Percentiles rank a stretch among this genome's conserved stretches.
Conservation (phyloP, 2,329 filamentous ascomycete species). For the Sarocladium strictum region DNA sequence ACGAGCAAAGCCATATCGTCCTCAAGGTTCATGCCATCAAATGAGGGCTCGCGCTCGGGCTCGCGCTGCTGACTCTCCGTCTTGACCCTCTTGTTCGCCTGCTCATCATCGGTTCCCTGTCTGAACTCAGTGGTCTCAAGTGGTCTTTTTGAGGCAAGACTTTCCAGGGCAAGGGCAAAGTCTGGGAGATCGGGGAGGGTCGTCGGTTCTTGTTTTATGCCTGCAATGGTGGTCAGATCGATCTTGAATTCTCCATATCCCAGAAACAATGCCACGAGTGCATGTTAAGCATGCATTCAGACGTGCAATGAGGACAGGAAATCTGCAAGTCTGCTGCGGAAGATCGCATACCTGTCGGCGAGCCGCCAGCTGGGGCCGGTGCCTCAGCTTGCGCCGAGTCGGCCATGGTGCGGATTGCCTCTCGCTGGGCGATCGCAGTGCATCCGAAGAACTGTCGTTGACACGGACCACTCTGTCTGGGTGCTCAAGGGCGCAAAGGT, state of each 20-base stretch:
- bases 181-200: conserved; percentile 27
- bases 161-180: conserved; percentile 27
- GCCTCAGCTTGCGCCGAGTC: conserved; percentile 32
- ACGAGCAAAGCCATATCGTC: conserved; percentile 28
- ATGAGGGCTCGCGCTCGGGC: conserved; percentile 14
- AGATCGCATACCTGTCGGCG: conserved; percentile 28
- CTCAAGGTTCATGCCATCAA: conserved; percentile 20
- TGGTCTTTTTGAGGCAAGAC: conserved; percentile 30
- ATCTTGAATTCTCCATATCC: conserved; percentile 10
- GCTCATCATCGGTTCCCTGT: conserved; percentile 16
- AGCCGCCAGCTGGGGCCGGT: conserved; percentile 22
- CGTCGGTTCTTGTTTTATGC: conserved; percentile 33
- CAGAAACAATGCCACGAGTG: neutral
- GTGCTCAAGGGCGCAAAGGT: conserved; percentile 11
- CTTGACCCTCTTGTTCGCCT: conserved; percentile 29
- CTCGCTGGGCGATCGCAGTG: conserved; percentile 17
- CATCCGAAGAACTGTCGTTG: conserved; percentile 14
- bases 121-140: conserved; percentile 24
- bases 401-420: conserved; percentile 32
- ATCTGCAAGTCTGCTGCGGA: conserved; percentile 10
- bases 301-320: neutral
- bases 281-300: no score
- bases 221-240: conserved; percentile 23
- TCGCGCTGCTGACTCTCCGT: conserved; percentile 17
- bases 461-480: conserved; percentile 3